Conservation (phyloP, 2,329 filamentous ascomycete species). For the Pseudogymnoascus sp. region DNA sequence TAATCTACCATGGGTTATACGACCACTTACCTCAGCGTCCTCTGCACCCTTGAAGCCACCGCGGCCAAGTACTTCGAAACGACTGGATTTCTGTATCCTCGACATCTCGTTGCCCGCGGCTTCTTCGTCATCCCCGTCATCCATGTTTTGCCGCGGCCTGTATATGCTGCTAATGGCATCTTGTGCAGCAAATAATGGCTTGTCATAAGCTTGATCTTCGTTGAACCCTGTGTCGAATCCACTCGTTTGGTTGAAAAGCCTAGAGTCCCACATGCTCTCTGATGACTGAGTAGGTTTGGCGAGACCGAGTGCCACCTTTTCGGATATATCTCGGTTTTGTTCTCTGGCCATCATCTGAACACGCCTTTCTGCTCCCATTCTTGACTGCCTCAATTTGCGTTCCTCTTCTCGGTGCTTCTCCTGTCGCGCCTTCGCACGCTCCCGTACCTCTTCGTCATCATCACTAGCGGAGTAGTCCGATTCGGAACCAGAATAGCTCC, state of each 20-base stretch:
- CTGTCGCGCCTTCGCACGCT: slow-evolving; percentile 67
- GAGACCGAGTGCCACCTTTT: slow-evolving; percentile 89
- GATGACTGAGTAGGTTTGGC: slow-evolving; percentile 89
- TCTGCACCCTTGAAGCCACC: slow-evolving; percentile 86
- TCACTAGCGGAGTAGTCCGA: slow-evolving; percentile 34
- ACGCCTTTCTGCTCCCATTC: slow-evolving; percentile 89
- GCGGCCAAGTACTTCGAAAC: slow-evolving; percentile 83
- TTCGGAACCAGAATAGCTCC: slow-evolving; percentile 46
- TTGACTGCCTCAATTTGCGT: slow-evolving; percentile 81
- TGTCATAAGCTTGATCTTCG: slow-evolving; percentile 95
- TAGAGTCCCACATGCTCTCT: slow-evolving; percentile 94
- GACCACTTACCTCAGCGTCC: slow-evolving; percentile 62
- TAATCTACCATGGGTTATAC: background rate
- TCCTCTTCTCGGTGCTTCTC: slow-evolving; percentile 78
- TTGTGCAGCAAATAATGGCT: slow-evolving; percentile 91
- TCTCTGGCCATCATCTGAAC: slow-evolving; percentile 90
- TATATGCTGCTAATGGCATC: slow-evolving; percentile 95
- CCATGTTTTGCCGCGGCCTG: slow-evolving; percentile 65
- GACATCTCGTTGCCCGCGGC: slow-evolving; percentile 77
- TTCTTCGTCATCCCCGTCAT: slow-evolving; percentile 70
- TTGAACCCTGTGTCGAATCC: slow-evolving; percentile 92
- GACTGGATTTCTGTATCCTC: slow-evolving; percentile 74
- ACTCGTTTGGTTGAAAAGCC: slow-evolving; percentile 87
- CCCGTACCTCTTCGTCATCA: slow-evolving; percentile 64
- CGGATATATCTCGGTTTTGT: slow-evolving; percentile 92